Conservation (phyloP, 1,139 yeast species). For the Saccharomyces pastorianus region DNA sequence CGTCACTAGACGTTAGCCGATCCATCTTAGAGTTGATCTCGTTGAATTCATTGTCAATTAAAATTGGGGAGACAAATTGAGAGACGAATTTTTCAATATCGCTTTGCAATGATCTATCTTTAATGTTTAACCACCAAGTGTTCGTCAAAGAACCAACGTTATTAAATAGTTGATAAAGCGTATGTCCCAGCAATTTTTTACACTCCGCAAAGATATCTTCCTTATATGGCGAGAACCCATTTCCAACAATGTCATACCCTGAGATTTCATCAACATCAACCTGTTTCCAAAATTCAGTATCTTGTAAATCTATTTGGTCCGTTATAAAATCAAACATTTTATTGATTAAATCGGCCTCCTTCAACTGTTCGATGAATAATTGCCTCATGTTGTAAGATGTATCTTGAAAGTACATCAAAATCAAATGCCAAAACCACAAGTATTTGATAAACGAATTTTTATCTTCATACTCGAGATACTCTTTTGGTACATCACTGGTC, state of each 20-base stretch:
- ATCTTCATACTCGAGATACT: constrained; percentile 37
- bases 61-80: constrained; percentile 52
- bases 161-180: constrained; percentile 50
- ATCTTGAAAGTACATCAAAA: constrained; percentile 56
- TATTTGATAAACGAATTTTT: constrained; percentile 37
- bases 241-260: constrained; percentile 23
- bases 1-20: constrained; percentile 38
- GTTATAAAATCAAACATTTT: constrained; percentile 45
- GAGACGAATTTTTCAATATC: constrained; percentile 58
- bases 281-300: constrained; percentile 32
- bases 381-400: constrained; percentile 59
- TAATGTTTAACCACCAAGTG: constrained; percentile 56
- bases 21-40: constrained; percentile 41
- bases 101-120: constrained; percentile 37
- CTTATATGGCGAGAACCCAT: constrained; percentile 17
- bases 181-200: constrained; percentile 42
- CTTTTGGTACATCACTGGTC: constrained; percentile 24
- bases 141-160: constrained; percentile 62
- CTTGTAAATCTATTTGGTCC: constrained; percentile 35
- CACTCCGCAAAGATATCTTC: constrained; percentile 32
- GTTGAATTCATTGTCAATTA: constrained; percentile 51
- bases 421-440: constrained; percentile 63
- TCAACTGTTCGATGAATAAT: constrained; percentile 51
- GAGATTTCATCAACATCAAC: constrained; percentile 23
- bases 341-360: constrained; percentile 40